Base-by-base conservation (phyloP, 2,329 filamentous ascomycete genomes). In the Didymella pinodella region DNA sequence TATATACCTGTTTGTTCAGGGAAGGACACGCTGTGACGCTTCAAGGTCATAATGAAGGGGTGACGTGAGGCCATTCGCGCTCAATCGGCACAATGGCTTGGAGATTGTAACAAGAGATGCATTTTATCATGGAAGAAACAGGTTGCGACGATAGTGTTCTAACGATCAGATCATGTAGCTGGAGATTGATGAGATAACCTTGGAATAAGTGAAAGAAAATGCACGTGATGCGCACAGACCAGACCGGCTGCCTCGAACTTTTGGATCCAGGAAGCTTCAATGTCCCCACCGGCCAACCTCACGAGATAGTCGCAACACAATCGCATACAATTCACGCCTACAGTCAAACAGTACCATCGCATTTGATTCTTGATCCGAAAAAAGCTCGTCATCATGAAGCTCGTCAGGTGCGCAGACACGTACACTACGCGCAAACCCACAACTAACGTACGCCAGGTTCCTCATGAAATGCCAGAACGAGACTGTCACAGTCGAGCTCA, bases 381-480 rank as follows among this genome's bases (percentile, higher is more conserved):
- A 59, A 54, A 36, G 3, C 14, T 32, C 34, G 62, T 59, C 58
- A 66, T 31, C 55, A 76, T 76, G 74, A 76, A 76, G 73, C 74
- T 76, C 56, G 74, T 76, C 60, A 71, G 74, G 74, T 76, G 48
- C 45, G 65, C 50, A 48, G 45, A 26, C 32, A 25, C 11, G 12
- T 31, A 59, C 28, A 38, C n/a, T 18, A 26, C 32, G 41, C 14
- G 34, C 34, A 47, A 20, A 48, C 41, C 34, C 31, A 32, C 49
- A 63, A 60, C 69, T 75, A 67, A 74, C 57, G 47, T 41, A 57
- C 48, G 48, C 46, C 62, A 98, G 95, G 79, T 99, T 99, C 80
- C 85, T 99, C 71, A 98, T 98, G 94, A 99, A 99, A 85, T 98
- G 94, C 81, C 89, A 91, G 80, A 98, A 97, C 80, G 95, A 99